phyloP scores from a whole-genome alignment of 2,329 filamentous ascomycete species.

The Cladosporium sp. region DNA sequence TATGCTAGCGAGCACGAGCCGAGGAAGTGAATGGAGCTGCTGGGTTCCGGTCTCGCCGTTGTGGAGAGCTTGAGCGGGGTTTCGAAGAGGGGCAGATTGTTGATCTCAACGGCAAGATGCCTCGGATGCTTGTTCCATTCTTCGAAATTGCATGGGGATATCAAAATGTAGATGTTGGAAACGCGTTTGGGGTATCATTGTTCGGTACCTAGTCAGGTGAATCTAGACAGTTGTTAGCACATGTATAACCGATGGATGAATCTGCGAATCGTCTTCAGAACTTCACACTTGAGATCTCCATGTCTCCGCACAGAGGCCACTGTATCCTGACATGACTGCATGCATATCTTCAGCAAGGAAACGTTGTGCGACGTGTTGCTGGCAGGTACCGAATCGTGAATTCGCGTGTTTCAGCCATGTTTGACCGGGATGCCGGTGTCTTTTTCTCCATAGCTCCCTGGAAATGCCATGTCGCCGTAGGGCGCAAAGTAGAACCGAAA shows the following conservation, averaged over 20 bases:
- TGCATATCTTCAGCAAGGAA: not conserved
- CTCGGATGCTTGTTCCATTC: not conserved
- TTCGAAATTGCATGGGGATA: not conserved
- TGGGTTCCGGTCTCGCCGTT: not conserved
- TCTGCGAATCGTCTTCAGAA: not conserved
- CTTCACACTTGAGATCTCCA: not conserved
- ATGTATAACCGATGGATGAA: not conserved
- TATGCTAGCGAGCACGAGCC: not conserved
- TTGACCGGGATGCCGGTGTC: not conserved
- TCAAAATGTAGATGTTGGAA: not conserved
- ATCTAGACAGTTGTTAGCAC: not conserved
- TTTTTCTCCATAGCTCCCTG: not conserved
- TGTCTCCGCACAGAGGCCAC: not conserved
- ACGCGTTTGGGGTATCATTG: not conserved
- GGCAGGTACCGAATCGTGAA: not conserved
- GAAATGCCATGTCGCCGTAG: not conserved
- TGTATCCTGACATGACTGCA: not conserved
- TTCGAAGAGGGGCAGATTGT: not conserved
- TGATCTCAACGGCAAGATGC: not conserved
- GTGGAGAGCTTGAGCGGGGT: conserved; percentile 7
- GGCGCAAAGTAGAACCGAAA: not conserved
- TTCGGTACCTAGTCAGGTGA: too few species aligned
- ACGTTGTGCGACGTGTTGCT: not conserved
- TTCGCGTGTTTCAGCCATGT: not conserved
- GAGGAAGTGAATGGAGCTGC: not conserved